Conservation (phyloP, 331 rosid species). For the Quercus phellos region DNA sequence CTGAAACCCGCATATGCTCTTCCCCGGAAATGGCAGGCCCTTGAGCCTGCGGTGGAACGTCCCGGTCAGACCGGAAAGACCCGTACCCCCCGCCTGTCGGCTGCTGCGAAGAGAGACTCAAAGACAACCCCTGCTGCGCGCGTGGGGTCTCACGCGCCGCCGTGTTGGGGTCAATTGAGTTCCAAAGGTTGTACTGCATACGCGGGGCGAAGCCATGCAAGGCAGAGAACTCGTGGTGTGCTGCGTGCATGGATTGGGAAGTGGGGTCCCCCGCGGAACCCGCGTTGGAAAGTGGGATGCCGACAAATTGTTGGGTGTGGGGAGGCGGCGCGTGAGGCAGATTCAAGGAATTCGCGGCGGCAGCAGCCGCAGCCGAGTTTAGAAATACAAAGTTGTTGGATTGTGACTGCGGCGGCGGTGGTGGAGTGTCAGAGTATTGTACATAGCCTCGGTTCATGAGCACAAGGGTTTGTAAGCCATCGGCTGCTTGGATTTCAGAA, state of each 20-base stretch:
- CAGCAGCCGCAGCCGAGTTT: constrained; percentile 34
- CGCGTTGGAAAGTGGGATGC: constrained; percentile 53
- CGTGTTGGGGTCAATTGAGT: constrained; percentile 39
- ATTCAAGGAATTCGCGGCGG: constrained; percentile 23
- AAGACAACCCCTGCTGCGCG: constrained; percentile 63
- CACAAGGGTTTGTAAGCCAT: constrained; percentile 78
- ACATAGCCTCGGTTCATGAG: constrained; percentile 91
- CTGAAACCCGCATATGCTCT: constrained; percentile 43
- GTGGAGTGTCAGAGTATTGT: constrained; percentile 69
- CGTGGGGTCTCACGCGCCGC: constrained; percentile 73
- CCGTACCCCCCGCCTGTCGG: constrained; percentile 35
- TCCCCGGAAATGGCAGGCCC: constrained; percentile 43
- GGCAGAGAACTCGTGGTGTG: constrained; percentile 55
- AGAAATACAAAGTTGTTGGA: constrained; percentile 53
- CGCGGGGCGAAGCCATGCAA: constrained; percentile 81
- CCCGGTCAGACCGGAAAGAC: constrained; percentile 44
- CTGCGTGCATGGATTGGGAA: constrained; percentile 44
- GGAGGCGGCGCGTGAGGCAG: constrained; percentile 71
- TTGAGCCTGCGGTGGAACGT: constrained; percentile 33
- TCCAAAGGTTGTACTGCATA: constrained; percentile 72
- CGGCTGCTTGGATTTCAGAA: constrained; percentile 76
- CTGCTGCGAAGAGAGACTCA: constrained; percentile 81
- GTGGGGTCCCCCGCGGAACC: constrained; percentile 26
- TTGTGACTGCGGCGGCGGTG: constrained; percentile 32
- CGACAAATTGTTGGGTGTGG: constrained; percentile 68